Conservation (phyloP, 345 rosid genomes). For the Murraya koenigii region DNA sequence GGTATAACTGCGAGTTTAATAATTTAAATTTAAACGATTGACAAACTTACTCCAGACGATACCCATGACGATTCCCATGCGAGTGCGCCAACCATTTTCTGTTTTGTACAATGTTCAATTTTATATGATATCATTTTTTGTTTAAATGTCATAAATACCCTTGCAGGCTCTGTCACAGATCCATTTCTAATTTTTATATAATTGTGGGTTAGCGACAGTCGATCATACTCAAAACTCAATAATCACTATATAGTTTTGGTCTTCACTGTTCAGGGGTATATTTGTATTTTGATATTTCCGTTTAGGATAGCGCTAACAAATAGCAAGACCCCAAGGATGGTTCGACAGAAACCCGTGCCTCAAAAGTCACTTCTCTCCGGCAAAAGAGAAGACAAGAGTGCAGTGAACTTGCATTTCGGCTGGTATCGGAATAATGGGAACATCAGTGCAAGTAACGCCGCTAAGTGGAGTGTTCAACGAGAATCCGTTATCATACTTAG, state of each 20-base stretch:
- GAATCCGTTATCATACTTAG: slow-evolving; percentile 84
- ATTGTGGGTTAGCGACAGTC: too few relatives aligned
- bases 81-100: too few relatives aligned
- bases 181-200: too few relatives aligned
- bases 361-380: neutral
- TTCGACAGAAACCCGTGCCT: neutral
- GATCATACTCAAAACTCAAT: too few relatives aligned
- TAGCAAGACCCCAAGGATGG: neutral
- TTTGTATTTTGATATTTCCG: neutral
- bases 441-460: slow-evolving; percentile 85
- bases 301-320: neutral
- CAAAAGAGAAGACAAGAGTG: neutral
- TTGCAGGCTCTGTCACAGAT: too few relatives aligned
- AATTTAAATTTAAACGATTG: too few relatives aligned
- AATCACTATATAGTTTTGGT: neutral
- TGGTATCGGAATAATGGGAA: slow-evolving; percentile 59
- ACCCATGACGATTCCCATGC: too few relatives aligned
- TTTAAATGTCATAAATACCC: too few relatives aligned
- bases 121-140: too few relatives aligned
- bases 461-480: slow-evolving; percentile 90
- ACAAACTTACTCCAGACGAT: too few relatives aligned
- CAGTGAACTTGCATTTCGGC: neutral
- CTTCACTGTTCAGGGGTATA: neutral
- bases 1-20: too few relatives aligned
- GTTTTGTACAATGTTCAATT: too few relatives aligned